Conservation (phyloP, 1,139 yeast genomes). For the Sugiyamaella xylanicola region DNA sequence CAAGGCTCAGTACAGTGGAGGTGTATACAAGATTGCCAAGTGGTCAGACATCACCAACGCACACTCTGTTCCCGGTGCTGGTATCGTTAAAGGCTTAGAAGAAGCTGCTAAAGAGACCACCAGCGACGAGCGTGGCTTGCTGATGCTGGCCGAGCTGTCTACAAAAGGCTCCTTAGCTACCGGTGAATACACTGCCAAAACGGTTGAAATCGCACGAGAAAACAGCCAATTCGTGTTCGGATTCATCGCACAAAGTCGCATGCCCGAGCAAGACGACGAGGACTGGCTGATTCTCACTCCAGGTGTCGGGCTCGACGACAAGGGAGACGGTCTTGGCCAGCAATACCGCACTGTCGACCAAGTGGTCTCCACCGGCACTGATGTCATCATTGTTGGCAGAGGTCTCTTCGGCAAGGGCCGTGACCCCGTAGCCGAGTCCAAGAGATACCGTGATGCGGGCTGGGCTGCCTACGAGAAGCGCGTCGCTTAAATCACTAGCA, state of each 20-base stretch:
- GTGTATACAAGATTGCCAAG: conserved; percentile 81
- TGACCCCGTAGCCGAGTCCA: conserved; percentile 84
- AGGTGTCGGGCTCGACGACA: conserved; percentile 96
- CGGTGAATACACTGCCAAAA: conserved; percentile 84
- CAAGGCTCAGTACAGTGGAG: conserved; percentile 88
- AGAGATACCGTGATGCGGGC: conserved; percentile 88
- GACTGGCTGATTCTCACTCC: conserved; percentile 98
- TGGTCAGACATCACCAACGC: conserved; percentile 99
- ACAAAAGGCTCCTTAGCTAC: conserved; percentile 91
- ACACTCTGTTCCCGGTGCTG: conserved; percentile 95
- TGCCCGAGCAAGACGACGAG: conserved; percentile 68
- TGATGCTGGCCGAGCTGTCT: conserved; percentile 95
- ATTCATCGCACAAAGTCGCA: conserved; percentile 88
- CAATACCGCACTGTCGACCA: conserved; percentile 92
- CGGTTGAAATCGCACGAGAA: conserved; percentile 85
- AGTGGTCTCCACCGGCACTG: conserved; percentile 81
- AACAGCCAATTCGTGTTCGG: conserved; percentile 93
- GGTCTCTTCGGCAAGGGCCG: conserved; percentile 96
- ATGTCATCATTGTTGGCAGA: conserved; percentile 94
- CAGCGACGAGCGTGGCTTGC: conserved; percentile 65
- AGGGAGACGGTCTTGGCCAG: conserved; percentile 96
- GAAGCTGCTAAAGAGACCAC: conserved; percentile 79
- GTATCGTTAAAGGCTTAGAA: conserved; percentile 85
- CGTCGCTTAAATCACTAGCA: conserved; percentile 13
- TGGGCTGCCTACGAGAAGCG: conserved; percentile 73